Base-by-base conservation (phyloP, 2,329 filamentous ascomycete species). In the Fusarium brevicatenulatum region DNA sequence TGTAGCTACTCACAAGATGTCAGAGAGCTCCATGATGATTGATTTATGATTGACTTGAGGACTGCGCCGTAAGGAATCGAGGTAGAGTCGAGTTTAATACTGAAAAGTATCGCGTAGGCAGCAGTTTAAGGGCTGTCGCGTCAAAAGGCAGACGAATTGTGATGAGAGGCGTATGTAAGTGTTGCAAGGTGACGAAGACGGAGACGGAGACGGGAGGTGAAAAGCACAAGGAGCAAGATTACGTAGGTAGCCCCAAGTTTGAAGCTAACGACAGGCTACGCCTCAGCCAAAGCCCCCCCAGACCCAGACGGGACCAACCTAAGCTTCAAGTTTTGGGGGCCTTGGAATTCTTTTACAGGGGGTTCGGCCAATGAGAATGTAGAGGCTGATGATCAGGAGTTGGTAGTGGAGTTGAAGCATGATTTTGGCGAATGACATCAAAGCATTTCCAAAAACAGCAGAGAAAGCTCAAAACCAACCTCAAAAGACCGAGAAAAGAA, bases 11-110 rank as follows among this genome's bases (percentile, higher is more conserved):
- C 88, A 97, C 94, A 97, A 97, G 82, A 91, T 91, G 85, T 97
- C 94, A 72, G 94, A 95, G 86, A 95, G 93, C 84, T 97, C 95
- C 94, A 97, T 97, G 76, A 81, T 86, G 60, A 50, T 74, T 58
- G 47, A 71, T 68, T 66, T 52, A 58, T 55, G 40, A 30, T 32
- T 46, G 49, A 30, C 12, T 46, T 60, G 34, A 61, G 52, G 54
- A 54, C 43, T 68, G 60, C 56, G 63, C 46, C 44, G 43, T 46
- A 25, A 30, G 50, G 32, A 80, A 72, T 64, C 21, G 39, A 67
- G 37, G 49, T 47, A 4, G 43, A 49, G n/a, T 53, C 25, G 44
- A 42, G 28, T 56, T 70, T 63, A 66, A 66, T 61, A 63, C 50
- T n/a, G 65, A 44, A 62, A 39, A 50, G 40, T 37, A 40, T 70